These are phyloP conservation scores for Solanum habrochaites DNA, from an alignment of 257 asterid genomes.

Conservation along the genomic window DNA sequence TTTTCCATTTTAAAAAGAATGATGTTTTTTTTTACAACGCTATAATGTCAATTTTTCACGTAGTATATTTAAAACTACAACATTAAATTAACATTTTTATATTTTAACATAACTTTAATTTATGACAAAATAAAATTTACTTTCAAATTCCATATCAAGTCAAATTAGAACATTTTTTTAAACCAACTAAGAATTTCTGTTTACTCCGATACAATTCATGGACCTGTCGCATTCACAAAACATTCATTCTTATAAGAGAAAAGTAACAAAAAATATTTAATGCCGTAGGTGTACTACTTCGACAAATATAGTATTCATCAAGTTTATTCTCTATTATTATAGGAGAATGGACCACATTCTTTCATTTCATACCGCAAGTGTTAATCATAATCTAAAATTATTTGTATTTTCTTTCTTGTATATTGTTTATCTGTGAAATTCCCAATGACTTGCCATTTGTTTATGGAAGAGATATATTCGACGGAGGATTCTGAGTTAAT, in stretches of 20 bases:
- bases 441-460: not conserved
- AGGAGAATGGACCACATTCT: not conserved
- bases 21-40: not conserved
- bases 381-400: not conserved
- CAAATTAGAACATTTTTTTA: not conserved
- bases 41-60: not conserved
- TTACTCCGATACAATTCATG: not conserved
- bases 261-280: not conserved
- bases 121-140: not conserved
- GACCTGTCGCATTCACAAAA: conserved; percentile 8
- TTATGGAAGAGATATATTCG: not conserved
- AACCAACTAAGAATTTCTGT: not conserved
- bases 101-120: not conserved
- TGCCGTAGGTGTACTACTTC: not conserved
- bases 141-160: no score
- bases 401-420: not conserved
- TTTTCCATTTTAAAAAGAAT: not conserved
- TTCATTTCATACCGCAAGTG: not conserved
- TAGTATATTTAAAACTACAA: no score
- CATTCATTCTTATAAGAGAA: conserved; percentile 5
- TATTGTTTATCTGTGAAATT: not conserved
- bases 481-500: not conserved
- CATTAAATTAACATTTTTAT: not conserved
- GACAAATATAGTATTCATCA: not conserved
- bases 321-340: not conserved